phyloP scores from a whole-genome alignment of 148 eudicot species.

The Amaranthus palmeri region DNA sequence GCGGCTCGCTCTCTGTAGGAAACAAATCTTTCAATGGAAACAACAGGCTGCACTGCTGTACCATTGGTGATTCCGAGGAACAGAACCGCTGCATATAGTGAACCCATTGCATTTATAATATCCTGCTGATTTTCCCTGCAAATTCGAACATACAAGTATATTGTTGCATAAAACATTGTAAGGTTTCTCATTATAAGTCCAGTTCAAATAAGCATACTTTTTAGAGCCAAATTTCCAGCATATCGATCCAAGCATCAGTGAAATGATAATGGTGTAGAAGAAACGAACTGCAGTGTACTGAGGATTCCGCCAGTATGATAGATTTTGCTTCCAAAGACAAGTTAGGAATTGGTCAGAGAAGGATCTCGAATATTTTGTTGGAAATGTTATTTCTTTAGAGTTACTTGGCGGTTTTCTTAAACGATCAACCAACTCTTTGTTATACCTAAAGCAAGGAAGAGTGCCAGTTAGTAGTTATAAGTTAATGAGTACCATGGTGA shows the following conservation, averaged over 20 bases:
- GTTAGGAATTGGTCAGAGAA: slow-evolving; percentile 58
- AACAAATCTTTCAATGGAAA: slow-evolving; percentile 91
- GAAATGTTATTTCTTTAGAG: slow-evolving; percentile 79
- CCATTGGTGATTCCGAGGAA: slow-evolving; percentile 93
- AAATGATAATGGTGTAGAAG: slow-evolving; percentile 90
- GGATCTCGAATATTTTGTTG: slow-evolving; percentile 67
- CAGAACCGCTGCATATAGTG: slow-evolving; percentile 82
- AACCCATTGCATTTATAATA: slow-evolving; percentile 87
- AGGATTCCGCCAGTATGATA: slow-evolving; percentile 97
- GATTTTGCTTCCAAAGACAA: slow-evolving; percentile 94
- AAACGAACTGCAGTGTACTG: slow-evolving; percentile 97
- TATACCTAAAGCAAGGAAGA: slow-evolving; percentile 47
- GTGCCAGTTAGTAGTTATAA: slow-evolving; percentile 1
- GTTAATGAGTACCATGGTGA: neutral
- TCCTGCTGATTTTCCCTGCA: slow-evolving; percentile 76
- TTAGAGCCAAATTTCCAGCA: slow-evolving; percentile 96
- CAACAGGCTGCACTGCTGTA: slow-evolving; percentile 96
- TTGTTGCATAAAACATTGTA: neutral
- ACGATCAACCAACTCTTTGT: slow-evolving; percentile 73
- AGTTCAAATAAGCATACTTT: slow-evolving; percentile 38
- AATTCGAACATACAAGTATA: slow-evolving; percentile 7
- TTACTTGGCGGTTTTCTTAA: slow-evolving; percentile 63
- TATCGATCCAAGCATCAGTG: slow-evolving; percentile 93
- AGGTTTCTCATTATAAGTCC: neutral
- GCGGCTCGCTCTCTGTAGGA: slow-evolving; percentile 98